Conservation (phyloP, 2,329 filamentous ascomycete species). For the Penicillium verrucosum region DNA sequence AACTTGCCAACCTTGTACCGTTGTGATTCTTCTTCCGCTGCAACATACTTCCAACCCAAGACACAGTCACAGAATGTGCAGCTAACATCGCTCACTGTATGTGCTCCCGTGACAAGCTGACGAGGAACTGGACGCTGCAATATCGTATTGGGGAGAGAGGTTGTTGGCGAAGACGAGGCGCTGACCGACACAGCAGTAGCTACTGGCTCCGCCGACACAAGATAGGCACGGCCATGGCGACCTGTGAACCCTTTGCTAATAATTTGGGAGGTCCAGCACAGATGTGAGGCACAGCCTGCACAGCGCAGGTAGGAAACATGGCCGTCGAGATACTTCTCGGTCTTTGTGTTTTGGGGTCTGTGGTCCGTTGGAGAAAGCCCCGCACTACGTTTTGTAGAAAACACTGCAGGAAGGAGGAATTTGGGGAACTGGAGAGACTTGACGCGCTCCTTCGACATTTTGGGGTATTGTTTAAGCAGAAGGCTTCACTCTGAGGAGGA, state of each 20-base stretch:
- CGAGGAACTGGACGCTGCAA: constrained; percentile 56
- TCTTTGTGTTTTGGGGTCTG: background rate
- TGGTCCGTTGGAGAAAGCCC: constrained; percentile 10
- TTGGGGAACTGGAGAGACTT: constrained; percentile 46
- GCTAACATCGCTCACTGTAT: constrained; percentile 60
- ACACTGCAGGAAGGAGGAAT: constrained; percentile 50
- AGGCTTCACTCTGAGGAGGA: background rate
- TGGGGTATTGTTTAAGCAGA: too few species aligned
- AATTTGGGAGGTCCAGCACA: constrained; percentile 58
- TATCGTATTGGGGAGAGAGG: constrained; percentile 57
- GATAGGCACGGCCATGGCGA: constrained; percentile 62
- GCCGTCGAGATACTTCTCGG: constrained; percentile 42
- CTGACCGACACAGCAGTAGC: constrained; percentile 30
- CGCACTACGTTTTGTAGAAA: constrained; percentile 30
- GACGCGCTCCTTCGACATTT: constrained; percentile 17
- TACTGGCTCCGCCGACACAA: constrained; percentile 50
- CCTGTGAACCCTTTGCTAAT: constrained; percentile 65
- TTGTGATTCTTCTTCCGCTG: constrained; percentile 59
- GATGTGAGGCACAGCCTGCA: constrained; percentile 56
- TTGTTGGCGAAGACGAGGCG: constrained; percentile 27
- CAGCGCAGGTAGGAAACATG: constrained; percentile 58
- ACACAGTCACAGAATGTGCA: constrained; percentile 56
- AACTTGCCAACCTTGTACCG: constrained; percentile 66
- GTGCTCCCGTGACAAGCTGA: constrained; percentile 60
- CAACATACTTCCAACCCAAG: constrained; percentile 64